Evolutionary conservation across 176 grass and related monocot genomes (phyloP), one percentile per base, ranked within the genome.

Genomic region (Oryza rufipogon): DNA sequence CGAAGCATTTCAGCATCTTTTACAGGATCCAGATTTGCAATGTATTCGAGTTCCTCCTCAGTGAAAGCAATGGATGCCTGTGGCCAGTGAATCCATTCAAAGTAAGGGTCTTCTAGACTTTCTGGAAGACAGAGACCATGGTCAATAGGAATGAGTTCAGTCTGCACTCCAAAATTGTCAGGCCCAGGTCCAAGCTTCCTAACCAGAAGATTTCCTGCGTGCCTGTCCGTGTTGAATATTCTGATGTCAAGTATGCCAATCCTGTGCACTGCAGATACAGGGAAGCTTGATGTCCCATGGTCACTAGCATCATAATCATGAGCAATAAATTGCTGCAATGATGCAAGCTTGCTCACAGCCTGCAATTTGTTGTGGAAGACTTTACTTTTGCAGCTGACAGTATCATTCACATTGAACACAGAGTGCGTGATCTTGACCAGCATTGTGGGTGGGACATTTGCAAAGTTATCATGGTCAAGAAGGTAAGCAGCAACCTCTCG

Each of bases 291-390:
- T 6, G 95, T 95, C 49, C 95, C 95, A 85, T 98, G 86, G 77
- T 98, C 95, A 66, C 95, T 98, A 32, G 95, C 95, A 85, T 98
- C 95, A 83, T 90, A 98, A 79, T 98, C 95, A 89, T 98, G 93
- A 72, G 71, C 85, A 26, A 98, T 93, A 71, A 93, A 98, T 89
- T 98, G 85, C 76, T 98, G 95, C 78, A 93, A 68, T 14, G 92
- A 95, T 81, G 95, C 95, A 65, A 98, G 93, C 89, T 98, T 98
- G 86, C 93, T 98, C 75, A 89, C 86, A 68, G 84, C 84, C 71
- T 86, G 74, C 39, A 56, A 56, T 34, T 83, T 93, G 80, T 79
- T 90, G 63, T 69, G 61, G 72, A 81, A 82, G 42, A 60, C 20
- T 78, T 81, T 89, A 36, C 28, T 87, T 68, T 90, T 97, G 56